These are phyloP conservation scores for Phytophthora sp. DNA, from an alignment of 352 stramenopile genomes.

Conservation along the genomic window DNA sequence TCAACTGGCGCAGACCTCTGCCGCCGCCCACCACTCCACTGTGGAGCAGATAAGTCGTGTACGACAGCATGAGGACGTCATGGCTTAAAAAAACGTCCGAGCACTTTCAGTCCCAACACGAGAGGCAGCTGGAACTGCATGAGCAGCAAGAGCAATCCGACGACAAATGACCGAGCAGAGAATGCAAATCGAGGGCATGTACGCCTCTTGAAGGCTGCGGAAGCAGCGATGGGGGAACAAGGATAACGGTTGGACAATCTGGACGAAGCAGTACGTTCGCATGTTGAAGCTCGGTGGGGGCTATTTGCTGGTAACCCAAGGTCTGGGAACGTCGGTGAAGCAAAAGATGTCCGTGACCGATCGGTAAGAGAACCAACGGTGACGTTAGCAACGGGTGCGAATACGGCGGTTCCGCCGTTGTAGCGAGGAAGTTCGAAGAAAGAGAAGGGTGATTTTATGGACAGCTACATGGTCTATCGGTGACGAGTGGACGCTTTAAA, in stretches of 20 bases:
- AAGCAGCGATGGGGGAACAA: conserved; percentile 16
- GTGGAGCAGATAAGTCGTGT: not conserved
- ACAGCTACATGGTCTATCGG: conserved; percentile 17
- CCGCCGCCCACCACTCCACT: not conserved
- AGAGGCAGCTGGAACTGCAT: not conserved
- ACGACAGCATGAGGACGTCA: not conserved
- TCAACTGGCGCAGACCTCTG: not conserved
- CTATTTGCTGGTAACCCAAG: not conserved
- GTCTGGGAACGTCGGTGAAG: not conserved
- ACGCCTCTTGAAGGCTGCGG: conserved; percentile 13
- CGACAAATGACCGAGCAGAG: conserved; percentile 8
- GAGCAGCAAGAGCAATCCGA: not conserved
- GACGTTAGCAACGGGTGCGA: conserved; percentile 14
- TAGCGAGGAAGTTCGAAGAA: conserved; percentile 24
- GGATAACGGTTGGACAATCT: conserved; percentile 6
- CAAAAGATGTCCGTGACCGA: too few relatives aligned
- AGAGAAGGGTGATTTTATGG: conserved; percentile 8
- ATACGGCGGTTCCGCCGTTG: conserved; percentile 4
- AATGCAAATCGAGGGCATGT: conserved; percentile 14
- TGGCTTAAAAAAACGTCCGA: not conserved
- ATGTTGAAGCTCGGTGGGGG: conserved; percentile 8
- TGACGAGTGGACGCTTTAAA: conserved; percentile 10
- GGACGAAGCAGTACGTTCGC: not conserved
- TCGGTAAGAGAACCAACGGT: not conserved
- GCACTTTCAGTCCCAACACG: not conserved